phyloP scores from a whole-genome alignment of 2,329 filamentous ascomycete genomes.

The Macrophomina pseudophaseolina region DNA sequence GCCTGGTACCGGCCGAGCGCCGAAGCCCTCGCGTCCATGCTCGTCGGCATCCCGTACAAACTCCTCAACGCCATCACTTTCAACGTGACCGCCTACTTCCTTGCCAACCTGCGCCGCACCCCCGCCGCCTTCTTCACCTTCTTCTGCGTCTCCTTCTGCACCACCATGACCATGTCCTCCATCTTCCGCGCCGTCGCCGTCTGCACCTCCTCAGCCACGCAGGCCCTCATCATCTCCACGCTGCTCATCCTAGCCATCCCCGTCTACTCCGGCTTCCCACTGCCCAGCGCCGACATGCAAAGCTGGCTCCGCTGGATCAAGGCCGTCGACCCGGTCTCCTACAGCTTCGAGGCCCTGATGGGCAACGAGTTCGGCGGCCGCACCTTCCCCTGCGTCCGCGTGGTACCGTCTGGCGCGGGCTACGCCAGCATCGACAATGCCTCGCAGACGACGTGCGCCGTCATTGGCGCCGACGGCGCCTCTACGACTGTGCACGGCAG shows the following conservation, averaged over 20 bases:
- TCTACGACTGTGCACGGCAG: slow-evolving; percentile 58
- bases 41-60: slow-evolving; percentile 60
- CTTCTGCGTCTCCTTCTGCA: slow-evolving; percentile 71
- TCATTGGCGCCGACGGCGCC: slow-evolving; percentile 58
- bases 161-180: slow-evolving; percentile 78
- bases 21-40: slow-evolving; percentile 72
- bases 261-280: slow-evolving; percentile 64
- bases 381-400: slow-evolving; percentile 54
- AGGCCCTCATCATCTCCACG: slow-evolving; percentile 65
- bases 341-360: slow-evolving; percentile 28
- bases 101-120: slow-evolving; percentile 75
- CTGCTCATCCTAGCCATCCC: slow-evolving; percentile 51
- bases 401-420: slow-evolving; percentile 54
- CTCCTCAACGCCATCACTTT: slow-evolving; percentile 65
- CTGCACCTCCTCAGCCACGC: slow-evolving; percentile 65
- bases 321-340: slow-evolving; percentile 52
- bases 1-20: slow-evolving; percentile 88
- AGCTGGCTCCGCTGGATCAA: slow-evolving; percentile 58
- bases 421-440: slow-evolving; percentile 43
- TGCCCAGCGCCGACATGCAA: slow-evolving; percentile 55
- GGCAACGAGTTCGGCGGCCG: slow-evolving; percentile 32
- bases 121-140: slow-evolving; percentile 81
- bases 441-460: slow-evolving; percentile 58
- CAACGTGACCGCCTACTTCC: slow-evolving; percentile 74
- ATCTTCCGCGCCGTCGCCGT: slow-evolving; percentile 63